Conservation (phyloP, 2,329 filamentous ascomycete genomes). For the Fusarium xyrophilum region DNA sequence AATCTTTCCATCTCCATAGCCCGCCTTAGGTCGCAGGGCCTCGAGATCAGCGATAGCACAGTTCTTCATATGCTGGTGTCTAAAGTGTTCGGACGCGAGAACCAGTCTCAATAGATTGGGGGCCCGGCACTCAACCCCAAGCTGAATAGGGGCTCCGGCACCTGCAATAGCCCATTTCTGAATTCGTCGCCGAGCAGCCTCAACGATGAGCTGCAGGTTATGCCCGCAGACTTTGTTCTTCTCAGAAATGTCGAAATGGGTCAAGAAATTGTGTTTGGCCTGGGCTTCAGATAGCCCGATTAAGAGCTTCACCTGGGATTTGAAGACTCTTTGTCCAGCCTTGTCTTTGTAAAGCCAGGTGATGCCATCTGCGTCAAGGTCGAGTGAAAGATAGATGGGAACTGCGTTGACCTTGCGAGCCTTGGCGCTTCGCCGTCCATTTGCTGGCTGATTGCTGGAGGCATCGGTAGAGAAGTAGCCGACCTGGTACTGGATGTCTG, state of each 20-base stretch:
- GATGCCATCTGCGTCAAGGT: neutral
- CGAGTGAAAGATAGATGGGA: neutral
- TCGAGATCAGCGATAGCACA: neutral
- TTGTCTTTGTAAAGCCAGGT: conserved; percentile 6
- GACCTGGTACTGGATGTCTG: neutral
- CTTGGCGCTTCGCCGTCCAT: neutral
- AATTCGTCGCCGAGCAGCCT: conserved; percentile 6
- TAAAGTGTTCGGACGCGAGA: neutral
- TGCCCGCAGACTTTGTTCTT: neutral
- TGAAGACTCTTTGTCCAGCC: neutral
- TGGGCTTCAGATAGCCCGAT: neutral
- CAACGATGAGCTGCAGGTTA: conserved; percentile 2
- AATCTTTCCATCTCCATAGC: neutral
- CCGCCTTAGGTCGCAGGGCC: neutral
- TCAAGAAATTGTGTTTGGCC: neutral
- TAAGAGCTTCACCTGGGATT: neutral
- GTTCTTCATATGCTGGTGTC: neutral
- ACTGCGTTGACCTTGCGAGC: neutral
- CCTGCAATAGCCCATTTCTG: neutral
- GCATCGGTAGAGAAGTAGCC: neutral
- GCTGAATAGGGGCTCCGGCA: neutral
- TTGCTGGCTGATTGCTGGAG: neutral
- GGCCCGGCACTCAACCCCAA: neutral
- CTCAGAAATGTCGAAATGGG: neutral
- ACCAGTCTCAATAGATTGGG: neutral